A percentile compares a stretch with the other conserved stretches of the same genome.
Conservation (phyloP, 140 eudicot species). For the Anethum foeniculum region DNA sequence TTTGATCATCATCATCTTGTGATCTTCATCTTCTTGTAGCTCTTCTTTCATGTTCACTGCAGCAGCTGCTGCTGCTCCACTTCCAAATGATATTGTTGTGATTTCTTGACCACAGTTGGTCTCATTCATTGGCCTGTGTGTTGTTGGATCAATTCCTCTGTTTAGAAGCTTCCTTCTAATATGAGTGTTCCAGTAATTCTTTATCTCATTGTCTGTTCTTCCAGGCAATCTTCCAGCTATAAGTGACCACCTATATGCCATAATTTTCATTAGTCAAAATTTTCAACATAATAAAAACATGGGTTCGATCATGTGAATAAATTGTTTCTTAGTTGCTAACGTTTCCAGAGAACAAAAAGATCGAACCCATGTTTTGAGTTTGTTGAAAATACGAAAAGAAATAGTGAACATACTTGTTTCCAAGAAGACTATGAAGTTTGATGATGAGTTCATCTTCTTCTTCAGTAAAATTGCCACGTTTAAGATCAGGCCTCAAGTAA, state of each 20-base stretch:
- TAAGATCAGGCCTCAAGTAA: conserved; percentile 88
- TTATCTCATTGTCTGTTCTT: conserved; percentile 92
- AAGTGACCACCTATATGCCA: conserved; percentile 66
- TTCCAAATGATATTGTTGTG: conserved; percentile 51
- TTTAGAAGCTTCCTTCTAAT: conserved; percentile 79
- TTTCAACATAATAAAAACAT: neutral
- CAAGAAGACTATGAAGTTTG: conserved; percentile 86
- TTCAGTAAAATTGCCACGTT: conserved; percentile 87
- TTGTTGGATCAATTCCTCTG: conserved; percentile 93
- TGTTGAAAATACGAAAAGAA: neutral
- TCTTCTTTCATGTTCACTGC: conserved; percentile 18
- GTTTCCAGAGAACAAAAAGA: neutral
- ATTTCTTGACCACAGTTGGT: conserved; percentile 18
- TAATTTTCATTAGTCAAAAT: neutral
- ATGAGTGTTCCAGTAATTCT: conserved; percentile 96
- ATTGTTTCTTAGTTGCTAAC: neutral
- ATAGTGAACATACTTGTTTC: conserved; percentile 64
- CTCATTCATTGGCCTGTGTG: conserved; percentile 67
- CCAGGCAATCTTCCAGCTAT: conserved; percentile 98
- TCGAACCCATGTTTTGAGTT: neutral
- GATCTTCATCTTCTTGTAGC: conserved; percentile 25
- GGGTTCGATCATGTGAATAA: neutral
- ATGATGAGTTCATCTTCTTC: conserved; percentile 89
- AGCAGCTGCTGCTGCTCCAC: conserved; percentile 17
- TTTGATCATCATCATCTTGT: conserved; percentile 1